Evolutionary conservation across 164 flowering plant genomes (phyloP), one percentile per base, ranked within the genome.

Genomic region (Piper longum): DNA sequence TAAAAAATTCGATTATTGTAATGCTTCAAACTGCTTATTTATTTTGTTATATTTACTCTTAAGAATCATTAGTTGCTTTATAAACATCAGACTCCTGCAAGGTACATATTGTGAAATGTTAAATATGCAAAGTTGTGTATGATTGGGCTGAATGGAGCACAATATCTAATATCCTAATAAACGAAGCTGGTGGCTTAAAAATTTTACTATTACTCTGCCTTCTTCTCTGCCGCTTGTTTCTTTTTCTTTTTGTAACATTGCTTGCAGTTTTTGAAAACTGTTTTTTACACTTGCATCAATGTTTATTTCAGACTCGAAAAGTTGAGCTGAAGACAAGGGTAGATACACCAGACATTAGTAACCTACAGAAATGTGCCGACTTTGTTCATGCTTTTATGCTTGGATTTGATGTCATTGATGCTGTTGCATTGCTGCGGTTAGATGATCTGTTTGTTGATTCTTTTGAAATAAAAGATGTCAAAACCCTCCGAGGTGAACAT

Each of bases 301-400:
- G 14, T 48, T 5, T 14, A 2, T 48, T 48, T 17, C 67, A 76
- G 71, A 60, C 70, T 12, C 63, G 78, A 3, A 76, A 72, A 54
- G 76, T 76, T 54, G 78, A 76, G 52, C 59, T 76, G 55, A 76
- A 76, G 61, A 76, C 78, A 9, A 70, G 71, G 43, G 2, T 65
- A 18, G 78, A 76, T 43, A 76, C 76, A 44, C 78, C 78, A 7
- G 78, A 76, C 39, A 56, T 76, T 42, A 67, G 76, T 39, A 67
- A 70, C 70, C 63, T 76, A 12, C 78, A 76, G 62, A 76, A 76
- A 45, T 64, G 70, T 62, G 72, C 72, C 11, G 78, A 76, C 57
- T 76, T 76, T 65, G 72, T 72, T 39, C 78, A 76, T 62, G 78
- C 78, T 4, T 76, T 76, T 56, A 76, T 72, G 78, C 78, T 76